Evolutionary conservation across 1,139 yeast species (phyloP).

Genomic region (Geotrichum australiense): DNA sequence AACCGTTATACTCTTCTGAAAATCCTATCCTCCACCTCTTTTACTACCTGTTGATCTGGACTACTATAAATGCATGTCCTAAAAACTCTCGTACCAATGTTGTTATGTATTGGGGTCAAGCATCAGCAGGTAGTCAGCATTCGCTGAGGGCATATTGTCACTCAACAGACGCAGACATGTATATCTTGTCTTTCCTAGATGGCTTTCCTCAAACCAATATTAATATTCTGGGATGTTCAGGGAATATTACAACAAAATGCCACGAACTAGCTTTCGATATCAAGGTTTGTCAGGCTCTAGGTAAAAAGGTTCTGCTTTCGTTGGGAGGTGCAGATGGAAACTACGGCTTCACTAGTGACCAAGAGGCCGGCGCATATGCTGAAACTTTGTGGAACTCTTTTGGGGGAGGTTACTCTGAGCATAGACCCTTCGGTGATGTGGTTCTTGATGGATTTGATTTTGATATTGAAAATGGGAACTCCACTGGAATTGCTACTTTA

Average conservation of each 20-base stretch:
- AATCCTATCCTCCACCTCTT: too few relatives aligned
- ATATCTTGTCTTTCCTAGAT: conserved; percentile 62
- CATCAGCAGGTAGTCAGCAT: conserved; percentile 58
- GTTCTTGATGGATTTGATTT: conserved; percentile 65
- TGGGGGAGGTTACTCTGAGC: conserved; percentile 59
- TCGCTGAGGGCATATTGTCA: conserved; percentile 62
- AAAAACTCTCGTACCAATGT: too few relatives aligned
- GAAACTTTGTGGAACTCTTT: conserved; percentile 72
- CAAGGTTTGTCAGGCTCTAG: conserved; percentile 60
- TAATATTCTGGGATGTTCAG: conserved; percentile 61
- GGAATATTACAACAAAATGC: conserved; percentile 51
- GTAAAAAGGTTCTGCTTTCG: conserved; percentile 67
- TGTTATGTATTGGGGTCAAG: conserved; percentile 90
- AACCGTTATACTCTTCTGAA: too few relatives aligned
- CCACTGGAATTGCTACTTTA: conserved; percentile 48
- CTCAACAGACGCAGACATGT: conserved; percentile 62
- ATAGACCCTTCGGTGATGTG: conserved; percentile 68
- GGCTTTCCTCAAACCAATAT: conserved; percentile 47
- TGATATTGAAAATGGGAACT: conserved; percentile 53
- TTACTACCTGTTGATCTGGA: too few relatives aligned
- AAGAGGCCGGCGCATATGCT: conserved; percentile 63
- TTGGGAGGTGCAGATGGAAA: conserved; percentile 77
- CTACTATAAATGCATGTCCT: too few relatives aligned
- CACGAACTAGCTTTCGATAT: conserved; percentile 62
- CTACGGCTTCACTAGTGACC: conserved; percentile 61